A percentile compares a stretch with the other conserved stretches of the same genome.
phyloP scores from a whole-genome alignment of 2,329 filamentous ascomycete genomes.

The Thelonectria blattea region DNA sequence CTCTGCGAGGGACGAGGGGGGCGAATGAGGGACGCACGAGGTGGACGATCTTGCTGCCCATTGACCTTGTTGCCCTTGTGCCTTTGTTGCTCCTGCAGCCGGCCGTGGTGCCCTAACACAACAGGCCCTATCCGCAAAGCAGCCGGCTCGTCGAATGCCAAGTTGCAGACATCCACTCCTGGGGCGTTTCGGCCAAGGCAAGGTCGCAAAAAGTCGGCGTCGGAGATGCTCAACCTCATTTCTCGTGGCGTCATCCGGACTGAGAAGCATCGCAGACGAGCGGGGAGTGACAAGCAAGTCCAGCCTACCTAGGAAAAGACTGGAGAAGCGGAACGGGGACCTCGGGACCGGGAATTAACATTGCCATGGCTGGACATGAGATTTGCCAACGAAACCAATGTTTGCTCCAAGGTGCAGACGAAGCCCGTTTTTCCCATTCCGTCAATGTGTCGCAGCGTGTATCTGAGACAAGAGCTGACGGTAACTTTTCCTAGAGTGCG shows the following conservation, averaged over 20 bases:
- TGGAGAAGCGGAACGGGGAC: neutral
- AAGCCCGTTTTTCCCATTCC: constrained; percentile 5
- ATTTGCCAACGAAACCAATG: neutral
- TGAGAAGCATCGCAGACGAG: neutral
- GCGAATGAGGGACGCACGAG: neutral
- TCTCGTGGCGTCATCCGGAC: constrained; percentile 2
- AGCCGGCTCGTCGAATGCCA: neutral
- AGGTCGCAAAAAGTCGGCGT: neutral
- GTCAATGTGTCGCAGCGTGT: neutral
- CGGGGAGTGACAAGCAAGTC: neutral
- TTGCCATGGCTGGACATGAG: neutral
- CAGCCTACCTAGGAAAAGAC: neutral
- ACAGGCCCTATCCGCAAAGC: neutral
- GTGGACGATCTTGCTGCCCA: constrained; percentile 10
- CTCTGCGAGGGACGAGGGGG: neutral
- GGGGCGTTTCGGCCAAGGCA: neutral
- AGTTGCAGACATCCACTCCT: constrained; percentile 8
- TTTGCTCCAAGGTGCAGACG: neutral
- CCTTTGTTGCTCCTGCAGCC: neutral
- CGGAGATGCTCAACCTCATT: neutral
- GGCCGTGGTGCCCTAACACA: neutral
- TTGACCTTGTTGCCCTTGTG: constrained; percentile 1
- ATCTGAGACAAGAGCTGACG: neutral
- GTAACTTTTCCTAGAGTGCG: neutral
- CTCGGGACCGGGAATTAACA: neutral